Evolutionary conservation across 176 grass and related monocot species (phyloP).

Genomic region (Eremochloa ophiuroides): DNA sequence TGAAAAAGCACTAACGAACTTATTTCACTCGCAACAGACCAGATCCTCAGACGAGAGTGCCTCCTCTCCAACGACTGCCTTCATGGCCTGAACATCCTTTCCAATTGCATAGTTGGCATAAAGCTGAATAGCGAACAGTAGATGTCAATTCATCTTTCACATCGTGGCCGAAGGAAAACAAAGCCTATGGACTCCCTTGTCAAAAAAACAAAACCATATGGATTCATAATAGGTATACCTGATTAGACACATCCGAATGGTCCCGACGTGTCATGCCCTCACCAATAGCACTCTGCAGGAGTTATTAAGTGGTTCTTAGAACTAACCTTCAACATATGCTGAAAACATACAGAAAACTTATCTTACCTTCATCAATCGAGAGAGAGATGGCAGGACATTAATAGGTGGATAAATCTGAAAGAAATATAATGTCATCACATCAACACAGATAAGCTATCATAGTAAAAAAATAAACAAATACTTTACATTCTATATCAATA

Average conservation of each 20-base stretch:
- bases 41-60: slow-evolving; percentile 98
- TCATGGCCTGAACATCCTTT: slow-evolving; percentile 99
- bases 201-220: neutral
- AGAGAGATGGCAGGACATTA: slow-evolving; percentile 96
- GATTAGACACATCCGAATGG: slow-evolving; percentile 98
- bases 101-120: slow-evolving; percentile 99
- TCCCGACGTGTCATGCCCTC: slow-evolving; percentile 99
- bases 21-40: slow-evolving; percentile 36
- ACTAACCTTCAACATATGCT: neutral
- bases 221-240: slow-evolving; percentile 54
- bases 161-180: neutral
- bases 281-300: slow-evolving; percentile 95
- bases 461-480: neutral
- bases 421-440: slow-evolving; percentile 27
- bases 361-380: slow-evolving; percentile 95
- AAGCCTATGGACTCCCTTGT: neutral
- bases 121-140: slow-evolving; percentile 51
- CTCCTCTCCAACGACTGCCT: slow-evolving; percentile 99
- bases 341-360: neutral
- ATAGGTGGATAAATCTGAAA: slow-evolving; percentile 99
- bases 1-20: neutral
- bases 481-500: neutral
- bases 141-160: neutral
- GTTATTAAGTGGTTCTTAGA: slow-evolving; percentile 23
- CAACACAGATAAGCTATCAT: neutral